Base-by-base conservation (phyloP, 2,329 filamentous ascomycete species). In the Fusarium napiforme region DNA sequence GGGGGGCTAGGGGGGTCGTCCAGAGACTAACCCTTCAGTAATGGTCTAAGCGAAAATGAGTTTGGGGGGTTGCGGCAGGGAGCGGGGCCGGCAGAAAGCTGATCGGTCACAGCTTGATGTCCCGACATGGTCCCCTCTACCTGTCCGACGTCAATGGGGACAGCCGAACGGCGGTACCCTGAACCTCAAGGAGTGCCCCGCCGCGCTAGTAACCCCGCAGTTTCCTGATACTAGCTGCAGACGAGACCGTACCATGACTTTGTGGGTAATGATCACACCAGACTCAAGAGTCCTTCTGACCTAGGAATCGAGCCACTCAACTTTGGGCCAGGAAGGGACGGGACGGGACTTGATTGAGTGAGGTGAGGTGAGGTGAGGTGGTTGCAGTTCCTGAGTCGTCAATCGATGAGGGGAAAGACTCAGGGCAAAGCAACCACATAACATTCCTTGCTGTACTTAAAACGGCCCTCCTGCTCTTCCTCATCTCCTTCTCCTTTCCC, bases 371-470 rank as follows among this genome's bases (percentile, higher is more conserved):
- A 53, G 58, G 58, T 59, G 60, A 59, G 66, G 66, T 72, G 72
- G 70, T 69, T 71, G 67, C 63, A 69, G 64, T 71, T 58, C 55
- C 53, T 67, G 68, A 70, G 57, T 71, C 68, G 68, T 72, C 69
- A 67, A 73, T 71, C 46, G 42, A 71, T 74, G 71, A 74, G 69
- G 71, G 67, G 72, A 72, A 67, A 72, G 50, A 43, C 45, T 62
- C 58, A 63, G 57, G 67, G 50, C 63, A 66, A 69, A 69, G 64
- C 57, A 63, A 68, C 64, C 65, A 64, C 52, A 67, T 45, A 60
- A 56, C 66, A 69, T 72, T 63, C 69, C 64, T 69, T 67, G 60
- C 63, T 64, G 67, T 77, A 70, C 67, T 76, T 76, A 72, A 74
- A 71, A 74, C 69, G 76, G 56, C 67, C 64, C 66, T 73, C 60